phyloP scores from a whole-genome alignment of 2,329 filamentous ascomycete genomes.

The Fonsecaea nubica region DNA sequence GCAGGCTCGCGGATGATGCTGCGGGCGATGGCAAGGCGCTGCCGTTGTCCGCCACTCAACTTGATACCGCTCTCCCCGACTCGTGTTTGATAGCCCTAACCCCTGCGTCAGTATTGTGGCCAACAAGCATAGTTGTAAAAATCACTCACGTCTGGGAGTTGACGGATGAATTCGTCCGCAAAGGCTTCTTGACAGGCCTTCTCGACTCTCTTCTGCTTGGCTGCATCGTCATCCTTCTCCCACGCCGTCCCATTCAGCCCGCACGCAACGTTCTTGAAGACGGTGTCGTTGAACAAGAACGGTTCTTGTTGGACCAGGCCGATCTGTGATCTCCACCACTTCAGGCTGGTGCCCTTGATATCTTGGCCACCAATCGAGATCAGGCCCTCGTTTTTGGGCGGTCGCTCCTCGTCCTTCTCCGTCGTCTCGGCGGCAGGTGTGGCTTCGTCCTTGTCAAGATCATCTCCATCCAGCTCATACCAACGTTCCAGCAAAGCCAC shows the following conservation, averaged over 20 bases:
- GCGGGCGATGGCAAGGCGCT: slow-evolving; percentile 77
- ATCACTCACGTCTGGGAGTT: slow-evolving; percentile 58
- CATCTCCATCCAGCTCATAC: slow-evolving; percentile 45
- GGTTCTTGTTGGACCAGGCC: slow-evolving; percentile 73
- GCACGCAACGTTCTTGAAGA: slow-evolving; percentile 67
- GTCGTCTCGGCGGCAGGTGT: neutral
- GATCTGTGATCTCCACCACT: slow-evolving; percentile 65
- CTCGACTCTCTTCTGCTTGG: slow-evolving; percentile 58
- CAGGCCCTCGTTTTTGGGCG: slow-evolving; percentile 47
- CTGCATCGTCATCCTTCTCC: slow-evolving; percentile 44
- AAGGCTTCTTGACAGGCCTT: slow-evolving; percentile 72
- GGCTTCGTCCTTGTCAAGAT: slow-evolving; percentile 10
- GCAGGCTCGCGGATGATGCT: slow-evolving; percentile 71
- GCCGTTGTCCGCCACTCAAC: slow-evolving; percentile 83
- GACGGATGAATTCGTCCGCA: slow-evolving; percentile 71
- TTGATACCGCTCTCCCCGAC: slow-evolving; percentile 81
- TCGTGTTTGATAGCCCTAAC: slow-evolving; percentile 70
- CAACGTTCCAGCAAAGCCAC: slow-evolving; percentile 53
- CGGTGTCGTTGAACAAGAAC: slow-evolving; percentile 70
- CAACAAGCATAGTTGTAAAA: neutral
- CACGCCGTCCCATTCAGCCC: slow-evolving; percentile 56
- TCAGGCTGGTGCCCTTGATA: slow-evolving; percentile 65
- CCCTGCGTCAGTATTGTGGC: slow-evolving; percentile 9
- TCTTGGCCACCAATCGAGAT: slow-evolving; percentile 62
- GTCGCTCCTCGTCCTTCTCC: slow-evolving; percentile 4